Evolutionary conservation across 2,329 filamentous ascomycete species (phyloP), one percentile per base, ranked within the genome.

Genomic region (Sclerotinia trifoliorum): DNA sequence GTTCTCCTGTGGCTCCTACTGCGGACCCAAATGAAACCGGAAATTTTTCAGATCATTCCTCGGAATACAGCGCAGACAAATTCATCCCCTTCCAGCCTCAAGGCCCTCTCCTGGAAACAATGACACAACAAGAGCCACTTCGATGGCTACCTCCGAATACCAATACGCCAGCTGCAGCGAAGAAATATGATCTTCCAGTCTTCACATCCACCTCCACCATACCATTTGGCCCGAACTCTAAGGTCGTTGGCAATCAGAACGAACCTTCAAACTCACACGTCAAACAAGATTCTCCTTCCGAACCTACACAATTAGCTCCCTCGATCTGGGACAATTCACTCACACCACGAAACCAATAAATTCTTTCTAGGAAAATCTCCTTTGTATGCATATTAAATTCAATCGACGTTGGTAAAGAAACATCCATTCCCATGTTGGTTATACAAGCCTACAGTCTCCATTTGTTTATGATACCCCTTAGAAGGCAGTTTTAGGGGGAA

Each of bases 31-130:
- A 24, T 35, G 61, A 68, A 15, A 35, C 6, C 3, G 66, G 60
- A 26, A 68, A 68, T n/a, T 15, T 54, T 26, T 67, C 65, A 54
- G 65, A 63, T 35, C 56, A 67, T 21, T 48, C 55, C 10, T 60
- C 60, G 13, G 48, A 39, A 49, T 29, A 68, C 15, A 72, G 74
- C 8, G 70, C 76, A 1, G 81, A 83, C 63, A 73, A 83, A 29
- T 87, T 87, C 70, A 79, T 87, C 32, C 80, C 80, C 0, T 87
- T 86, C 70, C 83, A 87, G 69, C 84, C 85, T 0, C 81, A 85
- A n/a, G 85, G 85, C 0, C 82, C 84, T 1, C 70, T 78, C 0
- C 80, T 84, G 0, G 74, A 77, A 5, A 65, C 80, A 0, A 70
- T 81, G 21, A 73, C 77, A 8, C 78, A 77, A 44, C 75, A 79